A percentile compares a stretch with the other conserved stretches of the same genome.
Conservation (phyloP, 176 grass and related monocot species). For the Olyra latifolia region DNA sequence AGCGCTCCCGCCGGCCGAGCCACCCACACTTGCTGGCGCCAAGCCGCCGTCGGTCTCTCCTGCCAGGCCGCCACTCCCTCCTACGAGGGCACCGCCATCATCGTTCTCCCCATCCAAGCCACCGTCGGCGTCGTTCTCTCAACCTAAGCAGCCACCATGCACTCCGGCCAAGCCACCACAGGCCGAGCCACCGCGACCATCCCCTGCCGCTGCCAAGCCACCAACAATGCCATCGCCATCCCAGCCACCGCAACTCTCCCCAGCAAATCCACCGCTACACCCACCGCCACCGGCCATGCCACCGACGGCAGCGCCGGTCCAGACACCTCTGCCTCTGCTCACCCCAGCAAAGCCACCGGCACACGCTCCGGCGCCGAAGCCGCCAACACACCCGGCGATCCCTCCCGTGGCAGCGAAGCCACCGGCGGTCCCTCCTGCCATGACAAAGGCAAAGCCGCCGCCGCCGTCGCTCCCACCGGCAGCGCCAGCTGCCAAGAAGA, state of each 20-base stretch:
- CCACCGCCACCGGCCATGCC: background rate
- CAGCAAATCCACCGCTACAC: background rate
- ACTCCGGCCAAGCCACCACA: background rate
- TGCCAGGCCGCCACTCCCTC: background rate
- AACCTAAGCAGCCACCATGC: background rate
- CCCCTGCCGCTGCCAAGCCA: background rate
- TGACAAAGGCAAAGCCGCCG: background rate
- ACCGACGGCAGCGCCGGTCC: background rate
- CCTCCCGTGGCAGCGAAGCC: background rate
- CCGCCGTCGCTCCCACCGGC: background rate
- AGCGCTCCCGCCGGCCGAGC: background rate
- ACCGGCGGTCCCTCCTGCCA: conserved; percentile 3
- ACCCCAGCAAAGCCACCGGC: background rate
- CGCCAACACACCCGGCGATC: background rate
- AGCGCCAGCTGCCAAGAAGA: background rate
- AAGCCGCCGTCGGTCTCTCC: background rate
- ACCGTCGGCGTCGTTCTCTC: background rate
- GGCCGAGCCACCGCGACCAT: background rate
- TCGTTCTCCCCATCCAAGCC: background rate
- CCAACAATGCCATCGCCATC: background rate
- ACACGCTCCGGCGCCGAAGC: background rate
- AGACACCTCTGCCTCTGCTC: background rate
- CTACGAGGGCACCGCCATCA: background rate
- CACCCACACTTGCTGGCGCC: background rate
- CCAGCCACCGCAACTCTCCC: background rate